A percentile compares a stretch with the other conserved stretches of the same genome.
Conservation (phyloP, 257 asterid species). For the Cordia subcordata region DNA sequence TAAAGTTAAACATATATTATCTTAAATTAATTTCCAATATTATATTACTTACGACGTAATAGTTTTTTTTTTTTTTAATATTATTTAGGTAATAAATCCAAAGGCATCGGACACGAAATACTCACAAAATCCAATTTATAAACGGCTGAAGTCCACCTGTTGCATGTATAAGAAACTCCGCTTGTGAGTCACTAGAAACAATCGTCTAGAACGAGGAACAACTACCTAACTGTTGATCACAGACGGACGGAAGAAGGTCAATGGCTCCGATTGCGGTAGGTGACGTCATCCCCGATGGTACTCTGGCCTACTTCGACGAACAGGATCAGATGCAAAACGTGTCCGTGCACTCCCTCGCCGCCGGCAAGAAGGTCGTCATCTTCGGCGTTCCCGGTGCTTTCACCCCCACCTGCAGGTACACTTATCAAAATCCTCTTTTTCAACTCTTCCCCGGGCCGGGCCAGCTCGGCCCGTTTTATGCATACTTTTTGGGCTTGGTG, state of each 20-base stretch:
- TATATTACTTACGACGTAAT: too few species aligned
- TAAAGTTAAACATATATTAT: too few species aligned
- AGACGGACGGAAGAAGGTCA: not conserved
- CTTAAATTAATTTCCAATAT: too few species aligned
- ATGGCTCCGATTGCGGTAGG: conserved; percentile 81
- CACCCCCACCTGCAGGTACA: conserved; percentile 91
- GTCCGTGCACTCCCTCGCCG: conserved; percentile 65
- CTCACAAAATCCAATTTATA: not conserved
- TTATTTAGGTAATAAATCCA: too few species aligned
- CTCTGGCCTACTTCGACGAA: conserved; percentile 62
- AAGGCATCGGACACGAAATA: not conserved
- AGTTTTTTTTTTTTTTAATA: too few species aligned
- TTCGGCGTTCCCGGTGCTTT: conserved; percentile 95
- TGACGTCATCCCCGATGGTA: conserved; percentile 68
- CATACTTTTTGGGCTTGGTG: not conserved
- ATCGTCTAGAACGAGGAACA: not conserved
- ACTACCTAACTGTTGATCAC: not conserved
- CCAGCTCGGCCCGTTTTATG: not conserved
- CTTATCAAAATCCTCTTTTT: not conserved
- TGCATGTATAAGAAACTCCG: too few species aligned
- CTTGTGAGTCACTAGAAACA: not conserved
- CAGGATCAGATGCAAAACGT: conserved; percentile 66
- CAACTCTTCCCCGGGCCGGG: not conserved
- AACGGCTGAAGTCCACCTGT: not conserved
- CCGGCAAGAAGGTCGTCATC: conserved; percentile 67